Base-by-base conservation (phyloP, 345 rosid species). In the Draba incana region DNA sequence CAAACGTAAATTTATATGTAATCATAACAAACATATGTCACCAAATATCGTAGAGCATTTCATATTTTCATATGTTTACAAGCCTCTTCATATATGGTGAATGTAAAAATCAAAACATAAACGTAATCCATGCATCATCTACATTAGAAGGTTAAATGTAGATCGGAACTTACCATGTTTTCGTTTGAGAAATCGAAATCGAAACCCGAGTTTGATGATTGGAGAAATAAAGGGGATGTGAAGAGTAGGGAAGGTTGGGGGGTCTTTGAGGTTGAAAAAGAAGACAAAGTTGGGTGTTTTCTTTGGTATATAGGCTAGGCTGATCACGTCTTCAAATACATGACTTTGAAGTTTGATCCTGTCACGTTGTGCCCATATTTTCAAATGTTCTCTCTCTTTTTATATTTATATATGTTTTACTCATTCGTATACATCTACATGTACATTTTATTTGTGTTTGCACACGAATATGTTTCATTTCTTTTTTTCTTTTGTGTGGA, bases 331-430 rank as follows among this genome's bases (percentile, higher is more conserved):
- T 62, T 64, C 4, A 10, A 8, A 5, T 24, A 51, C 23, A 66
- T 10, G 57, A 66, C 67, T 74, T 75, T 46, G 74, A 54, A 66
- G 62, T 74, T 75, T 46, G 74, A 54, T 61, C 69, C 41, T 47
- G 2, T 68, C 78, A 68, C 74, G 78, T 75, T 55, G 45, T 75
- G 57, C 28, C 56, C 74, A 62, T 59, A 35, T 42, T 15, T 24
- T 27, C n/a, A 2, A 47, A 66, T 35, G 39, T 35, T 35, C 10
- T 8, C 8, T 35, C 39, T 35, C 39, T 35, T 35, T 35, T 8
- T 35, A 35, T 35, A 35, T 8, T 2, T 35, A 35, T 7, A 35
- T 60, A 27, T 27, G 60, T 60, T 50, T 50, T 70, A 70, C 46
- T 41, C 51, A 27, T 60, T 69, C 60, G 13, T 50, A 15, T 27